Percentiles rank a stretch among this genome's conserved stretches.
Conservation (phyloP, 148 eudicot species). For the Arctostaphylos glauca region DNA sequence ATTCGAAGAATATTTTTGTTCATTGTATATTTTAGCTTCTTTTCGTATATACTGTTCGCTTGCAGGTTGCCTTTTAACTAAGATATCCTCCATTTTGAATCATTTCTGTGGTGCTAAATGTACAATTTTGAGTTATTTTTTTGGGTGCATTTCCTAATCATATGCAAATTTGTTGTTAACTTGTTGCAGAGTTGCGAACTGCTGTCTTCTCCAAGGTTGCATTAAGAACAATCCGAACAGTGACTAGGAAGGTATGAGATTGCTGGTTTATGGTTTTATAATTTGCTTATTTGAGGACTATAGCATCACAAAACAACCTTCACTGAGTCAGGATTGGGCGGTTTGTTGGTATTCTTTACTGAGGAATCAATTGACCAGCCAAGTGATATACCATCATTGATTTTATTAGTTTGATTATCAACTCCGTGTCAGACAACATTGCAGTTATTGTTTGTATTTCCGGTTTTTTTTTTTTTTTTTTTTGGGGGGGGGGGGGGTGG, state of each 20-base stretch:
- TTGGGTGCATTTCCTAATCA: conserved; percentile 12
- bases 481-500: too few species aligned
- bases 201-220: conserved; percentile 97
- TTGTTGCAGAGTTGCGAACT: conserved; percentile 76
- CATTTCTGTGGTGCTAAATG: background rate
- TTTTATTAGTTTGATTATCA: background rate
- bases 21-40: conserved; percentile 6
- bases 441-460: background rate
- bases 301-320: background rate
- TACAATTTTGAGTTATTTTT: background rate
- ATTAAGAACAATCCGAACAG: conserved; percentile 78
- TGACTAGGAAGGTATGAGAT: conserved; percentile 73
- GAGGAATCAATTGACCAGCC: background rate
- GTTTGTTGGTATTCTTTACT: background rate
- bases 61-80: background rate
- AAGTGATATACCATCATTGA: background rate
- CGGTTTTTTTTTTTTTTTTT: too few species aligned
- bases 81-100: background rate
- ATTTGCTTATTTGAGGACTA: too few species aligned
- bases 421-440: background rate
- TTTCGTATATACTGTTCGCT: background rate
- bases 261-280: conserved; percentile 5
- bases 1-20: background rate
- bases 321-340: background rate
- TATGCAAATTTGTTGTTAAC: conserved; percentile 21